A percentile compares a stretch with the other conserved stretches of the same genome.
Conservation (phyloP, 2,329 filamentous ascomycete species). For the Periconia macrospinosa region DNA sequence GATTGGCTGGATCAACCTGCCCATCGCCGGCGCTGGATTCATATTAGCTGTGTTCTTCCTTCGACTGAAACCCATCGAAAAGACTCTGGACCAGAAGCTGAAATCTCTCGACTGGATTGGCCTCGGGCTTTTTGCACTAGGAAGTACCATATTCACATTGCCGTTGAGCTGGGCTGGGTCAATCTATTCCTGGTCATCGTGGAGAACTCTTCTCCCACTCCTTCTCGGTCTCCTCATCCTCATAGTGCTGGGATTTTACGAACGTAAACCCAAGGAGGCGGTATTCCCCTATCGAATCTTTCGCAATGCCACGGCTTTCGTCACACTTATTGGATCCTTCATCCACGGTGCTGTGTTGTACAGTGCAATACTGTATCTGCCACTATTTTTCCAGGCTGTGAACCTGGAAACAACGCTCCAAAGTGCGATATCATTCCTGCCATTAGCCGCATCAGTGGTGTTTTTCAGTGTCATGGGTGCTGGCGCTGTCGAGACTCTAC, state of each 20-base stretch:
- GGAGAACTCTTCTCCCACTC: conserved; percentile 62
- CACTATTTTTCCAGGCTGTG: conserved; percentile 42
- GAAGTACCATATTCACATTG: conserved; percentile 51
- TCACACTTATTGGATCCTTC: conserved; percentile 55
- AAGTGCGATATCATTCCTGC: conserved; percentile 9
- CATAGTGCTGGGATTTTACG: conserved; percentile 55
- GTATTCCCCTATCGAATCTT: conserved; percentile 49
- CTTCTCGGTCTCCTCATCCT: conserved; percentile 56
- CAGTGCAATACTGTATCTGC: conserved; percentile 41
- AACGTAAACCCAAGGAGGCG: conserved; percentile 56
- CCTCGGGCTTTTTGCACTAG: conserved; percentile 43
- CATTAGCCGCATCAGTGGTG: too few species aligned
- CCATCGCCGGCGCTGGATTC: too few species aligned
- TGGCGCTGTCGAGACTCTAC: too few species aligned
- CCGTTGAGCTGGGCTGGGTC: conserved; percentile 53
- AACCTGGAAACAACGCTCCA: conserved; percentile 38
- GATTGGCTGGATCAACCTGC: too few species aligned
- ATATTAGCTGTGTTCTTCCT: conserved; percentile 53
- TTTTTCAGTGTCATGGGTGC: too few species aligned
- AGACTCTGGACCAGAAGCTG: conserved; percentile 41
- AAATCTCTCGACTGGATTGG: conserved; percentile 55
- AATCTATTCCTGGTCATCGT: conserved; percentile 56
- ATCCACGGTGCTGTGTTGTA: conserved; percentile 57
- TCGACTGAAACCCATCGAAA: conserved; percentile 53
- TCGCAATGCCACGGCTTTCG: conserved; percentile 45